Evolutionary conservation across 2,329 filamentous ascomycete species (phyloP).

Genomic region (Scortechinia acanthostroma): DNA sequence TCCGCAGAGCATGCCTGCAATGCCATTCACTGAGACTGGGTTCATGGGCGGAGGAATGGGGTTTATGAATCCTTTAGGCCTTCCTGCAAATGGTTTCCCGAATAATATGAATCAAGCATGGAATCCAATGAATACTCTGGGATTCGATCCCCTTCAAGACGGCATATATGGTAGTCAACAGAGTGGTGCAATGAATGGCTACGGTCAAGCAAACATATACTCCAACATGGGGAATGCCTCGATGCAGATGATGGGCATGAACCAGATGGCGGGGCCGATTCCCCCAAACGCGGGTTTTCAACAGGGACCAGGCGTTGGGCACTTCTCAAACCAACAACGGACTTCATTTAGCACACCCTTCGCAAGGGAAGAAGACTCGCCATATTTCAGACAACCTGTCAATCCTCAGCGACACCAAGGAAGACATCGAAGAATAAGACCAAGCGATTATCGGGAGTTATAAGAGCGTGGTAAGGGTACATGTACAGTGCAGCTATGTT

Average conservation of each 20-base stretch:
- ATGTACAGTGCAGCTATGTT: not conserved
- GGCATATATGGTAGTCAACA: not conserved
- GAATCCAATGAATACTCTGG: not conserved
- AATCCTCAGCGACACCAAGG: slow-evolving; percentile 89
- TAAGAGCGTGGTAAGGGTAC: slow-evolving; percentile 25
- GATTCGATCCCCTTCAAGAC: not conserved
- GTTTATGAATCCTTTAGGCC: not conserved
- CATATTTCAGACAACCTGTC: slow-evolving; percentile 91
- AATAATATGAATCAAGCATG: not conserved
- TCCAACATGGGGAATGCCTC: not conserved
- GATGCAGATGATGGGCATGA: not conserved
- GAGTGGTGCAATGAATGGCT: not conserved
- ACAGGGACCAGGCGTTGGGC: not conserved
- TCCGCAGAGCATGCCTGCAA: not conserved
- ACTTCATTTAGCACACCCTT: slow-evolving; percentile 28
- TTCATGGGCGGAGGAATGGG: not conserved
- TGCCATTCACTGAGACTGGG: not conserved
- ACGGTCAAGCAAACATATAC: not conserved
- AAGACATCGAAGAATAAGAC: slow-evolving; percentile 70
- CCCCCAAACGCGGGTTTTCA: not conserved
- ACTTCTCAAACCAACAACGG: slow-evolving; percentile 8
- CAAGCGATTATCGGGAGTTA: slow-evolving; percentile 85
- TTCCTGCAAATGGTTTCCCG: not conserved
- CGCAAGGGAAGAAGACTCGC: slow-evolving; percentile 69
- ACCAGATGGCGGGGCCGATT: not conserved